Evolutionary conservation across 345 rosid species (phyloP), one percentile per base, ranked within the genome.

Genomic region (Linum trigynum): DNA sequence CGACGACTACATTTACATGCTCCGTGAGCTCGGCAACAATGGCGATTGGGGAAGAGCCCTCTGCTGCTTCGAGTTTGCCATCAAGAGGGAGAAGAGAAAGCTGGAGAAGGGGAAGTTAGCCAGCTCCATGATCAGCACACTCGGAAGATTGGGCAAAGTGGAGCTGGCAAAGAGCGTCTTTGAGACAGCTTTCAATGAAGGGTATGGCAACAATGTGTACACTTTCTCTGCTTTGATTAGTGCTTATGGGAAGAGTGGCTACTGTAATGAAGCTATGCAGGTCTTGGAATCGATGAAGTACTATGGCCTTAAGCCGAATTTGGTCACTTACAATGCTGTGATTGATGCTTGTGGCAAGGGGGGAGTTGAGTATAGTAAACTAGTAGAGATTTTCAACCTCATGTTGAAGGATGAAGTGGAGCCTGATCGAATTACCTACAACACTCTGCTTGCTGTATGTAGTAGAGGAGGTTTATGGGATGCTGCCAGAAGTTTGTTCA

Each of bases 301-400:
- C 15, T 76, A 72, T 56, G 84, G 88, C 14, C 67, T 92, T 80
- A 92, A 83, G 81, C 97, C 97, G 1, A 92, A 92, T 79, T 78
- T 86, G 71, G 98, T 92, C 32, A 87, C 97, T 60, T 90, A 89
- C 70, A 92, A 92, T 76, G 88, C 92, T 12, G 96, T 92, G 73
- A 88, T 92, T 56, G 98, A 90, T 56, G 98, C 97, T 0, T 92
- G 90, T 57, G 98, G 89, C 35, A 92, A 88, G 76, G 94, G 96
- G 5, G 97, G 97, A 38, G 80, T 88, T 71, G 92, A 84, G 73
- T 92, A 79, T 74, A 83, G 71, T 41, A 74, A 71, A 62, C 94
- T 78, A 39, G 79, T 79, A 59, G 81, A 74, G 77, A 81, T 86
- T 68, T 90, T 92, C 12, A 85, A 92, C 67, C 89, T 85, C 43